Evolutionary conservation across 2,329 filamentous ascomycete genomes (phyloP).

Genomic region (Cadophora luteo-olivacea): DNA sequence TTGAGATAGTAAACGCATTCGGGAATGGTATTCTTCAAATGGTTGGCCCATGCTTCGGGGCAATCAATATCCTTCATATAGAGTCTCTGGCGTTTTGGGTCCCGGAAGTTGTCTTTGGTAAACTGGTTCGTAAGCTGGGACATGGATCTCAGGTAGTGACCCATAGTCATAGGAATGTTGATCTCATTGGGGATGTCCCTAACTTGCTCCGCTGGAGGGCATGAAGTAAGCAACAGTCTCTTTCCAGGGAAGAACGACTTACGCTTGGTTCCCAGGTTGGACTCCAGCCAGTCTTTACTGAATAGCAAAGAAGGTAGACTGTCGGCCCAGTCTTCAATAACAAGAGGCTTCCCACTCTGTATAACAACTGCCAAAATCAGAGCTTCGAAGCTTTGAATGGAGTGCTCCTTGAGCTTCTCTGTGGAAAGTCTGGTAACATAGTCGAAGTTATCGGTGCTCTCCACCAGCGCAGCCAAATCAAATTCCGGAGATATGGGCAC

Average conservation of each 20-base stretch:
- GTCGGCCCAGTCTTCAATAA: slow-evolving; percentile 87
- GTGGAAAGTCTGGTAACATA: slow-evolving; percentile 83
- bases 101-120: slow-evolving; percentile 70
- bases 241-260: slow-evolving; percentile 41
- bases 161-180: slow-evolving; percentile 84
- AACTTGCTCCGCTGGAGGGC: slow-evolving; percentile 74
- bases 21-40: slow-evolving; percentile 79
- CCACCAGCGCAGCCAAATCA: slow-evolving; percentile 77
- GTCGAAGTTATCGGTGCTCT: slow-evolving; percentile 82
- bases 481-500: slow-evolving; percentile 89
- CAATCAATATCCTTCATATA: slow-evolving; percentile 99
- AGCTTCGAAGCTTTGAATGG: slow-evolving; percentile 82
- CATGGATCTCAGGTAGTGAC: slow-evolving; percentile 91
- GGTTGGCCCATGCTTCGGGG: slow-evolving; percentile 83
- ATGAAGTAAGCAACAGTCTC: slow-evolving; percentile 35
- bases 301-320: slow-evolving; percentile 80
- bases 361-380: slow-evolving; percentile 87
- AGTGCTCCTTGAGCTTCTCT: slow-evolving; percentile 78
- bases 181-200: slow-evolving; percentile 77
- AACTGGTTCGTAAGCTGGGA: slow-evolving; percentile 83
- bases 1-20: slow-evolving; percentile 90
- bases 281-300: slow-evolving; percentile 78
- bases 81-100: slow-evolving; percentile 81
- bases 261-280: slow-evolving; percentile 82
- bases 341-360: slow-evolving; percentile 82